phyloP scores from a whole-genome alignment of 75 land plant species.

The Chamaecyparis obtusa region DNA sequence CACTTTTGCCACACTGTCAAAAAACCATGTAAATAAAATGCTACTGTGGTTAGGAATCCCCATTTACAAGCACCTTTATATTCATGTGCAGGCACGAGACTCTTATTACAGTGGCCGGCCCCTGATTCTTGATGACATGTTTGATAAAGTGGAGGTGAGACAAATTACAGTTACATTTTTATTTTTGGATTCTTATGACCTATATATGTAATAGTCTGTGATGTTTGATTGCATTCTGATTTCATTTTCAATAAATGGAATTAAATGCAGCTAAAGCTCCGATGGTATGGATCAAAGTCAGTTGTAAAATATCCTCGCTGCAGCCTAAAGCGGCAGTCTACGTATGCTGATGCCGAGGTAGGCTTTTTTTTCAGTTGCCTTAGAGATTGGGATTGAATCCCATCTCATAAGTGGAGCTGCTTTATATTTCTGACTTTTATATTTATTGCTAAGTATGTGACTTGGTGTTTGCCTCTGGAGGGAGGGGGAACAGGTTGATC shows the following conservation, averaged over 20 bases:
- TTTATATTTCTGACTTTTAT: slow-evolving; percentile 4
- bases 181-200: background rate
- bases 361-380: background rate
- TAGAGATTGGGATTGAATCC: background rate
- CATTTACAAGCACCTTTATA: background rate
- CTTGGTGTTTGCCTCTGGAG: slow-evolving; percentile 36
- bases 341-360: slow-evolving; percentile 97
- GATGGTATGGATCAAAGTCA: slow-evolving; percentile 89
- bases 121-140: slow-evolving; percentile 90
- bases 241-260: background rate
- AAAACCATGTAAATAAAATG: too few species aligned
- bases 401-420: background rate
- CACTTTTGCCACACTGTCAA: too few species aligned
- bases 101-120: slow-evolving; percentile 90
- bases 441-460: slow-evolving; percentile 27
- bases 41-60: background rate
- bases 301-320: slow-evolving; percentile 97
- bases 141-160: slow-evolving; percentile 87
- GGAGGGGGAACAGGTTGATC: slow-evolving; percentile 79
- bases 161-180: background rate
- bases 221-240: slow-evolving; percentile 11
- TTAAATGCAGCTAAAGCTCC: slow-evolving; percentile 59
- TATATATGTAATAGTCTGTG: background rate
- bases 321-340: slow-evolving; percentile 74
- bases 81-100: slow-evolving; percentile 69